A percentile compares a stretch with the other conserved stretches of the same genome.
phyloP scores from a whole-genome alignment of 441 rosid species.

The Metrosideros polymorpha region DNA sequence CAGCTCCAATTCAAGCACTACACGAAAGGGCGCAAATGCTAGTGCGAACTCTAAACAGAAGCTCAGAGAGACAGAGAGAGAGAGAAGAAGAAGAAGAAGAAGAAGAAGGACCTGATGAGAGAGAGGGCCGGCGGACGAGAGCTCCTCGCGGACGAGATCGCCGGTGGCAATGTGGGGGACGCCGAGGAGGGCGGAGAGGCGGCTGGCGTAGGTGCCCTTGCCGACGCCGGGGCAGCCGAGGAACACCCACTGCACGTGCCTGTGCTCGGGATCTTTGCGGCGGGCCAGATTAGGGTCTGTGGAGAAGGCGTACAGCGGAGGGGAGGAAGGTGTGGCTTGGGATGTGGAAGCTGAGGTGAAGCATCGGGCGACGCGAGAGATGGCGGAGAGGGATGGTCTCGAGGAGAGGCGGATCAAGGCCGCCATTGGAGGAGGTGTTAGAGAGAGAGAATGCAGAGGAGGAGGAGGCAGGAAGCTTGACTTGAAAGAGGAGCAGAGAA shows the following conservation, averaged over 20 bases:
- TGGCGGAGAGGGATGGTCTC: background rate
- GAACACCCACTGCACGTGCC: slow-evolving; percentile 66
- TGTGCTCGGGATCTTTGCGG: slow-evolving; percentile 25
- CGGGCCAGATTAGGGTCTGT: slow-evolving; percentile 4
- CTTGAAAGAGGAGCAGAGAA: background rate
- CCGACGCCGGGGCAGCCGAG: slow-evolving; percentile 68
- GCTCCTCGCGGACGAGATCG: slow-evolving; percentile 62
- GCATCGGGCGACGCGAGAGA: slow-evolving; percentile 14
- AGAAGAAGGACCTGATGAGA: slow-evolving; percentile 29
- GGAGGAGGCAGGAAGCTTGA: background rate
- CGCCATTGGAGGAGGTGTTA: slow-evolving; percentile 25
- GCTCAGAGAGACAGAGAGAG: background rate
- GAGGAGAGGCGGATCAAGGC: slow-evolving; percentile 37
- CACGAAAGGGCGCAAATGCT: background rate
- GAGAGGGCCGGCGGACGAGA: slow-evolving; percentile 43
- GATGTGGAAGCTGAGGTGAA: slow-evolving; percentile 8
- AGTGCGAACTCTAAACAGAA: background rate
- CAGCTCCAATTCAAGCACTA: background rate
- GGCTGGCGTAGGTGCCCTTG: slow-evolving; percentile 65
- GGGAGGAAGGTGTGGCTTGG: slow-evolving; percentile 4
- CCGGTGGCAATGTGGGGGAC: slow-evolving; percentile 70
- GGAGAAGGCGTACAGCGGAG: slow-evolving; percentile 14
- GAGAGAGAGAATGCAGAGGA: background rate
- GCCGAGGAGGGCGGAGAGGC: slow-evolving; percentile 48
- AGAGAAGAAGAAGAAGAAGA: slow-evolving; percentile 7